phyloP scores from a whole-genome alignment of 257 asterid species.

The Nicotiana attenuata region DNA sequence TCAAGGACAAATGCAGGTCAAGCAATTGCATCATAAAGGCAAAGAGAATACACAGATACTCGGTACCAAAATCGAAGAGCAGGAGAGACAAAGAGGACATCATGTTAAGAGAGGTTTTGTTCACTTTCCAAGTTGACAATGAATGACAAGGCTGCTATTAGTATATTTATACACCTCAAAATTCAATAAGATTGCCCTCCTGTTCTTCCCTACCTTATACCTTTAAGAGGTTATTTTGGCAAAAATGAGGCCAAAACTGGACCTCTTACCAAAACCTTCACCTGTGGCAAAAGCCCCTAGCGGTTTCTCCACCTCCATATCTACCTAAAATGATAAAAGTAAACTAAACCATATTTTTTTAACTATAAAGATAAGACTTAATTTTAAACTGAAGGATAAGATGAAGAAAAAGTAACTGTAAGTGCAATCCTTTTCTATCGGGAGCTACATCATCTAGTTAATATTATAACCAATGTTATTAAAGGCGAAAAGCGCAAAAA shows the following conservation, averaged over 20 bases:
- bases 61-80: background rate
- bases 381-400: background rate
- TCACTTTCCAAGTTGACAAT: background rate
- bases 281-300: background rate
- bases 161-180: background rate
- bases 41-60: background rate
- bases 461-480: too few relatives aligned
- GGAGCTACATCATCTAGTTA: background rate
- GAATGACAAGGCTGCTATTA: background rate
- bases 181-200: background rate
- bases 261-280: background rate
- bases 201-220: background rate
- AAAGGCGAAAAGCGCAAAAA: too few relatives aligned
- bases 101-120: background rate
- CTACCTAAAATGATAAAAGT: background rate
- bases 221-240: background rate
- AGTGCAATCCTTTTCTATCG: background rate
- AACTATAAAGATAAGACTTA: background rate
- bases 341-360: background rate
- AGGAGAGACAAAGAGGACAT: background rate
- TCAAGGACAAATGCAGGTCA: slow-evolving; percentile 14
- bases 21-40: slow-evolving; percentile 9
- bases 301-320: background rate
- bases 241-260: background rate
- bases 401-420: background rate